Percentiles rank a stretch among this genome's conserved stretches.
Evolutionary conservation across 2,329 filamentous ascomycete species (phyloP).

Genomic region (Colletotrichum noveboracense): DNA sequence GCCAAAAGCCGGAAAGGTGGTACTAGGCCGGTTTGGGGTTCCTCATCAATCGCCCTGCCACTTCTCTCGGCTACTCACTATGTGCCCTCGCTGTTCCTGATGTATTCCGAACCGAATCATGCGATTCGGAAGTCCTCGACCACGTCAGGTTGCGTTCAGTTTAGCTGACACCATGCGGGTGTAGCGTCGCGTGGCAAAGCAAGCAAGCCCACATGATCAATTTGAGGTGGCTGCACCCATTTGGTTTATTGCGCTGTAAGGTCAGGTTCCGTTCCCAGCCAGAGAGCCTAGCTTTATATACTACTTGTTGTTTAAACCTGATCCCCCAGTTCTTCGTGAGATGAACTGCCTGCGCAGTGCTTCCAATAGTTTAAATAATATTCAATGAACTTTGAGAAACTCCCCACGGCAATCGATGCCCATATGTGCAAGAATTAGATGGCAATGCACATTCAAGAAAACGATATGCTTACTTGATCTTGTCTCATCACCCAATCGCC

Average conservation of each 20-base stretch:
- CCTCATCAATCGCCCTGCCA: background rate
- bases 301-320: too few relatives aligned
- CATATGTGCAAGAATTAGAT: accelerated
- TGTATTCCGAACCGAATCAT: background rate
- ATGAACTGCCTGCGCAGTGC: background rate
- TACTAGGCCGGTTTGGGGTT: too few relatives aligned
- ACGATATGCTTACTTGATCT: background rate
- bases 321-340: background rate
- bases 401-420: too few relatives aligned
- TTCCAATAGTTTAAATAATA: accelerated
- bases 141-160: accelerated
- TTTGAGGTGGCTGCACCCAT: accelerated
- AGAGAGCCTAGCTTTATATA: background rate
- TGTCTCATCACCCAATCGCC: too few relatives aligned
- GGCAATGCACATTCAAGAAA: accelerated
- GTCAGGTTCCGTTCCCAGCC: too few relatives aligned
- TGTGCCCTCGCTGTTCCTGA: background rate
- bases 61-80: background rate
- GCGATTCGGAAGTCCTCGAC: background rate
- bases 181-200: background rate
- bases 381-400: too few relatives aligned
- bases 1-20: too few relatives aligned
- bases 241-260: background rate
- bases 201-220: background rate
- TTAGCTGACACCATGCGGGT: background rate